Evolutionary conservation across 2,329 filamentous ascomycete genomes (phyloP).

Genomic region (Hymenoscyphus infarciens): DNA sequence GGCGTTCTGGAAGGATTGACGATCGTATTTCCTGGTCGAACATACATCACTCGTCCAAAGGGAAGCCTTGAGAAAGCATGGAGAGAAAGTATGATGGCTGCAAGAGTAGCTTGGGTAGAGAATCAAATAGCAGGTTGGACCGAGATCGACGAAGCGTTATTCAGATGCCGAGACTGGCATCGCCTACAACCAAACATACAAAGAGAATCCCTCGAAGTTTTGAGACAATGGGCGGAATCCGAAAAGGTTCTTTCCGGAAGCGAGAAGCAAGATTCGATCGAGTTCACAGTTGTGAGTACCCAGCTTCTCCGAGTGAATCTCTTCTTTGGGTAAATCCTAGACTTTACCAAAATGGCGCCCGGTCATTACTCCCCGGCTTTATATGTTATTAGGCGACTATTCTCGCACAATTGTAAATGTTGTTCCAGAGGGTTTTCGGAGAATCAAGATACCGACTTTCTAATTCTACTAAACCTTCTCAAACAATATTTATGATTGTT

Average conservation of each 20-base stretch:
- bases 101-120: slow-evolving; percentile 22
- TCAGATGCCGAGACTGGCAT: slow-evolving; percentile 19
- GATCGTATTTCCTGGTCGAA: slow-evolving; percentile 20
- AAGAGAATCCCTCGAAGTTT: slow-evolving; percentile 14
- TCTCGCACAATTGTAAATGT: too few species aligned
- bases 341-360: too few species aligned
- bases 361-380: too few species aligned
- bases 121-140: slow-evolving; percentile 23
- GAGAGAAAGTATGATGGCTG: slow-evolving; percentile 19
- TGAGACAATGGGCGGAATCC: slow-evolving; percentile 20
- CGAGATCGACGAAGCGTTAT: slow-evolving; percentile 17
- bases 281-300: slow-evolving; percentile 15
- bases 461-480: too few species aligned
- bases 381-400: too few species aligned
- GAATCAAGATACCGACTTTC: too few species aligned
- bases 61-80: slow-evolving; percentile 18
- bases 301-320: too few species aligned
- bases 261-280: slow-evolving; percentile 14
- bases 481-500: too few species aligned
- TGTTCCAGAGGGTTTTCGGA: too few species aligned
- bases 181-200: slow-evolving; percentile 11
- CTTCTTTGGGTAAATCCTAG: too few species aligned
- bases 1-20: slow-evolving; percentile 18
- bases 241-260: slow-evolving; percentile 18
- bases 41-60: slow-evolving; percentile 18